These are phyloP conservation scores for Colletotrichum cordylinicola DNA, from an alignment of 2,329 filamentous ascomycete genomes.

Conservation along the genomic window DNA sequence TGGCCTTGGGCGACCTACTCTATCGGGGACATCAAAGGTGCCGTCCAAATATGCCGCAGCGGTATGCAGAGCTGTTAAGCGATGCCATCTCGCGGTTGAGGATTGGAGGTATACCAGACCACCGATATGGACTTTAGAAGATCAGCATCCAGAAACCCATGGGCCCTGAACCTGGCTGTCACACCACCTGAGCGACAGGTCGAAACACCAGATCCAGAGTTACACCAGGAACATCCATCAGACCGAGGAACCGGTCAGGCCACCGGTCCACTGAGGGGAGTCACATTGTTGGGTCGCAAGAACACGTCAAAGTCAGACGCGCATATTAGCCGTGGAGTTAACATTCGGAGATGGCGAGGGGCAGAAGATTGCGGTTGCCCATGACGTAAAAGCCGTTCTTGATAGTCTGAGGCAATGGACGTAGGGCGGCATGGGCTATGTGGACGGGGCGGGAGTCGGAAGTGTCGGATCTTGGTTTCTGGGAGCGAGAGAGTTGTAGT, in stretches of 20 bases:
- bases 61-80: not conserved
- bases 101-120: not conserved
- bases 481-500: not conserved
- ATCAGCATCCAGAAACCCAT: not conserved
- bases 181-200: constrained; percentile 12
- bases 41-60: not conserved
- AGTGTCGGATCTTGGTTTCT: constrained; percentile 16
- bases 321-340: not conserved
- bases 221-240: constrained; percentile 16
- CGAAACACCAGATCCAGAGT: constrained; percentile 14
- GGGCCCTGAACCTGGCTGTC: not conserved
- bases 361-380: not conserved
- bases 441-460: constrained; percentile 10
- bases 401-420: not conserved
- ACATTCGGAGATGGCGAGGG: not conserved
- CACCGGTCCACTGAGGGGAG: not conserved
- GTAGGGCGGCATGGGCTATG: not conserved
- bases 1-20: not conserved
- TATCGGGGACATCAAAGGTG: not conserved
- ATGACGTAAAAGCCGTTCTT: not conserved
- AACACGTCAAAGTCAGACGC: not conserved
- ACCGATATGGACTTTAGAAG: not conserved
- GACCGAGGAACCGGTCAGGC: constrained; percentile 5
- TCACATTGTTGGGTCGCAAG: not conserved
- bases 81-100: not conserved